A percentile compares a stretch with the other conserved stretches of the same genome.
Evolutionary conservation across 2,329 filamentous ascomycete genomes (phyloP).

Genomic region (Aureobasidium uvarum): DNA sequence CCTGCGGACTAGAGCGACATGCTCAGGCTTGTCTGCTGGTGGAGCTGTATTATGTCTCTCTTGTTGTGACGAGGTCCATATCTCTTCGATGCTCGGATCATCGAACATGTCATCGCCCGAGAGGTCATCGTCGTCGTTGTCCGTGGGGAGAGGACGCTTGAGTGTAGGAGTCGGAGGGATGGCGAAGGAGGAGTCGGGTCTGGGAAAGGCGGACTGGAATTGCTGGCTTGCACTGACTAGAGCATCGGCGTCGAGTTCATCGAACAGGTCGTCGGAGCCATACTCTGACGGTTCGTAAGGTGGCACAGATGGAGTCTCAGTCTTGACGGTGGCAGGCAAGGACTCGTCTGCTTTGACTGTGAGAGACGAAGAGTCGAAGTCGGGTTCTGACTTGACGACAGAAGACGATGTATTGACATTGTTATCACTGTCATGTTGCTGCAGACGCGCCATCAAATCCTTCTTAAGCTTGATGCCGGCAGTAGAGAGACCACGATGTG

Average conservation of each 20-base stretch:
- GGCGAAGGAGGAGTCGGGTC: neutral
- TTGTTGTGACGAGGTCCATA: slow-evolving; percentile 23
- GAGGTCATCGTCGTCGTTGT: slow-evolving; percentile 8
- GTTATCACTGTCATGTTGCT: slow-evolving; percentile 3
- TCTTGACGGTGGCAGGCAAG: neutral
- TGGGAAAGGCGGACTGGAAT: neutral
- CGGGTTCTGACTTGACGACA: neutral
- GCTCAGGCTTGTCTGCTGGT: neutral
- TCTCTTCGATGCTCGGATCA: slow-evolving; percentile 10
- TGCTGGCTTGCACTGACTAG: slow-evolving; percentile 17
- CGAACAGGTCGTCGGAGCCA: slow-evolving; percentile 16
- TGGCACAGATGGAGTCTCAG: neutral
- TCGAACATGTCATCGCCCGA: slow-evolving; percentile 7
- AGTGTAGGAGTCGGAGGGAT: neutral
- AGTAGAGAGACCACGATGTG: neutral
- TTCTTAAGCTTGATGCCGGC: slow-evolving; percentile 9
- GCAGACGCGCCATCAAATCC: slow-evolving; percentile 2
- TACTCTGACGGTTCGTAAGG: neutral
- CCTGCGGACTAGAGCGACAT: slow-evolving; percentile 34
- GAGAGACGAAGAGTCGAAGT: neutral
- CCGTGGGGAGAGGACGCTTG: neutral
- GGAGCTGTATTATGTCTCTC: neutral
- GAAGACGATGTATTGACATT: neutral
- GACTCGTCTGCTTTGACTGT: neutral
- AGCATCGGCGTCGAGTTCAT: slow-evolving; percentile 15